These are phyloP conservation scores for Lathyrus aphaca DNA, from an alignment of 306 rosid genomes.

Conservation along the genomic window DNA sequence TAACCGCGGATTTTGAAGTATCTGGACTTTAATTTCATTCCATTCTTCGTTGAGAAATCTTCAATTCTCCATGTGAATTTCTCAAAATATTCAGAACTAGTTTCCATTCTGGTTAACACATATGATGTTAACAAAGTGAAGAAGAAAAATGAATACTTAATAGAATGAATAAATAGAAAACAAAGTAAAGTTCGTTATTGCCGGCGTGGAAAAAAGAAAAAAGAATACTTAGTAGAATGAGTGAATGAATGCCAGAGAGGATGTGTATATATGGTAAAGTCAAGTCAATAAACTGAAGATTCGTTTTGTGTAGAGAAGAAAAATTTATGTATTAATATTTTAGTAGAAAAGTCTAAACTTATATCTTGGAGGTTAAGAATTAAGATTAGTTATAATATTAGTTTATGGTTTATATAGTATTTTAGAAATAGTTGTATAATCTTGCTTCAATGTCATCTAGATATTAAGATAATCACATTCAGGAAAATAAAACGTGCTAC, in stretches of 20 bases:
- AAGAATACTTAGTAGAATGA: background rate
- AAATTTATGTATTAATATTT: background rate
- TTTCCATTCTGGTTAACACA: conserved; percentile 18
- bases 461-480: background rate
- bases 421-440: background rate
- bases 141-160: background rate
- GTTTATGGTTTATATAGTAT: no score
- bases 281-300: conserved; percentile 6
- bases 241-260: background rate
- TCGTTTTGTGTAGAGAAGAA: background rate
- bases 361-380: background rate
- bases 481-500: no score
- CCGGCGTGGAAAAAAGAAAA: background rate
- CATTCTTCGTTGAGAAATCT: conserved; percentile 35
- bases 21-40: conserved; percentile 36
- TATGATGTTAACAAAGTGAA: background rate
- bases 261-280: background rate
- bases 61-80: conserved; percentile 46
- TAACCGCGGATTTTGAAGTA: conserved; percentile 30
- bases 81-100: conserved; percentile 24
- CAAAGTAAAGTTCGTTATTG: background rate
- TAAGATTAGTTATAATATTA: background rate
- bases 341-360: background rate
- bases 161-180: background rate
- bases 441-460: background rate